Base-by-base conservation (phyloP, 192 early-diverging fungal species). In the Kickxella alabastrina region DNA sequence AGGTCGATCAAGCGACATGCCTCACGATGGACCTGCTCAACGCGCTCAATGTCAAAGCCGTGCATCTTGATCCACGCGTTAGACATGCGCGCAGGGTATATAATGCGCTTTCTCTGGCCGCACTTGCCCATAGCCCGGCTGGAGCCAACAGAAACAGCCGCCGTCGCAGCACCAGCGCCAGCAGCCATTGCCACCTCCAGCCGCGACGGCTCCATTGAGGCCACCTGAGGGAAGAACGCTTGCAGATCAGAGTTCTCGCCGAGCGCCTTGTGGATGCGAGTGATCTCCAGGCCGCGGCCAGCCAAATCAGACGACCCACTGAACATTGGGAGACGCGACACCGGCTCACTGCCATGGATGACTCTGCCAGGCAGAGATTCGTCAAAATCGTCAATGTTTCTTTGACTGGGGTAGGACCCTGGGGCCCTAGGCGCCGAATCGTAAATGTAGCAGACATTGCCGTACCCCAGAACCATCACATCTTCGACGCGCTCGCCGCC, bases 21-120 rank as follows among this genome's bases (percentile, higher is more conserved):
- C n/a, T 71, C 61, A 6, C 50, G 49, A 18, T 77, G 57, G 13
- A 62, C 26, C 34, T 65, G 39, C 22, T 52, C 54, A 19, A 77
- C 63, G 1, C 44, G 62, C 15, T 31, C 46, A 3, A 42, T 39
- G 22, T 71, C 64, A 35, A 77, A 77, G 6, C 59, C 59, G 26
- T 77, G 67, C 74, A 77, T 77, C 4, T 48, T 49, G 10, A 77
- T 57, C 74, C 74, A 77, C 35, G 34, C 27, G 8, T 49, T 15
- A 0, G 54, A 26, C 62, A 77, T 51, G 14, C 49, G 57, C 13
- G 54, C 58, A 14, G 74, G 74, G 25, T 66, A 59, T 18, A 60
- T 37, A 19, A 71, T 42, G 19, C 21, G 27, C 15, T 15, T n/a
- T 7, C n/a, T 32, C 21, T 41, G 35, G 4, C 25, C 19, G 23